Percentiles rank a stretch among this genome's conserved stretches.
Evolutionary conservation across 148 eudicot species (phyloP).

Genomic region (Chenopodium suecicum): DNA sequence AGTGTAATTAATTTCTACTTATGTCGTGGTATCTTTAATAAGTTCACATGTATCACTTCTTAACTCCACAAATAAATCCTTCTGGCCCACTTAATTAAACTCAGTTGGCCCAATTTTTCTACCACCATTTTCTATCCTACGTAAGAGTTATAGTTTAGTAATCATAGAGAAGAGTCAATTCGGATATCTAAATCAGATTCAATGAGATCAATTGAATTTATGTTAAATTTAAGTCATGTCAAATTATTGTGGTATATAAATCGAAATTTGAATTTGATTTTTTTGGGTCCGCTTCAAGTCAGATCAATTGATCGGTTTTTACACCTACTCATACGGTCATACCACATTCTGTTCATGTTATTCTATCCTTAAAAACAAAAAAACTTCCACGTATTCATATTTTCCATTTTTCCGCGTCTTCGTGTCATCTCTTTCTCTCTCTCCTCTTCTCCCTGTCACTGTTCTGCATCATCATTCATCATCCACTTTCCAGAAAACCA

Average conservation of each 20-base stretch:
- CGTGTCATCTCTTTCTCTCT: slow-evolving; percentile 11
- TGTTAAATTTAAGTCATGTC: too few species aligned
- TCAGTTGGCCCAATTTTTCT: background rate
- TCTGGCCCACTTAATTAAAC: background rate
- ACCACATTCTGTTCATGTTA: too few species aligned
- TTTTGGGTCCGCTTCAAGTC: too few species aligned
- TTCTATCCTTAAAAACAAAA: background rate
- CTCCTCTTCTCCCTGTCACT: slow-evolving; percentile 15
- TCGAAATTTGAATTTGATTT: too few species aligned
- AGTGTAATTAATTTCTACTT: too few species aligned
- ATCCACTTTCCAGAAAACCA: slow-evolving; percentile 13
- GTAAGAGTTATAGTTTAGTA: too few species aligned
- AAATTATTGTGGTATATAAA: too few species aligned
- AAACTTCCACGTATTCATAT: slow-evolving; percentile 13
- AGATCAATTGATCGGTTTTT: too few species aligned
- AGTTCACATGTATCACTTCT: background rate
- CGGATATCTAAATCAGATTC: too few species aligned
- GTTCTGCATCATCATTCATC: slow-evolving; percentile 26
- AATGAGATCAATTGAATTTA: too few species aligned
- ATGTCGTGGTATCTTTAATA: background rate
- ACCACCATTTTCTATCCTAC: background rate
- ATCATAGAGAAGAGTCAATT: too few species aligned
- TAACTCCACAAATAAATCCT: background rate
- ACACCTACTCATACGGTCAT: too few species aligned
- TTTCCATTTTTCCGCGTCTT: background rate